These are phyloP conservation scores for Cyanidium caldarium DNA, from an alignment of 23 red algal species.

Conservation along the genomic window DNA sequence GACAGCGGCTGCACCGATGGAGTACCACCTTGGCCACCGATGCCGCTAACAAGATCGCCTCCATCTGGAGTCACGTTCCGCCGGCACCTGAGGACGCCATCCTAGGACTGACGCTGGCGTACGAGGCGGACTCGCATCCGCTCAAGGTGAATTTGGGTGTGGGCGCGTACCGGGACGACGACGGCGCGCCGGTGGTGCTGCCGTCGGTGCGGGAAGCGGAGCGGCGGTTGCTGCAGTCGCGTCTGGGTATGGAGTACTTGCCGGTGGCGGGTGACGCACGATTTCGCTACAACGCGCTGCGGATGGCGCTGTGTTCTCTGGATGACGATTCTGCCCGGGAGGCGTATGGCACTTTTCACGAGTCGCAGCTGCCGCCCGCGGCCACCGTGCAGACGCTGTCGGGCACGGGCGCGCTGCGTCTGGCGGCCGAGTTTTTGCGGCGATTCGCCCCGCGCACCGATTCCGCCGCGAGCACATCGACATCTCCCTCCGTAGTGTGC, in stretches of 20 bases:
- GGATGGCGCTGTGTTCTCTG: slow-evolving; percentile 24
- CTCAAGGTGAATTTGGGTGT: slow-evolving; percentile 89
- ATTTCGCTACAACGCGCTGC: slow-evolving; percentile 35
- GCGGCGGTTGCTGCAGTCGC: not conserved
- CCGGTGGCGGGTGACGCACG: slow-evolving; percentile 33
- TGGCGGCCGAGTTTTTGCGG: slow-evolving; percentile 44
- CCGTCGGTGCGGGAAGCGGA: slow-evolving; percentile 40
- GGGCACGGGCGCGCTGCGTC: slow-evolving; percentile 55
- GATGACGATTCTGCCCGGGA: too few relatives aligned
- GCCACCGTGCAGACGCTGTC: slow-evolving; percentile 58
- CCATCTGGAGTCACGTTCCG: slow-evolving; percentile 33
- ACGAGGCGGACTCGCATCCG: slow-evolving; percentile 30
- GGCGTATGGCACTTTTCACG: too few relatives aligned
- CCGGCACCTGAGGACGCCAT: slow-evolving; percentile 60
- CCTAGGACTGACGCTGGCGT: slow-evolving; percentile 60
- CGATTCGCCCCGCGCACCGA: slow-evolving; percentile 17
- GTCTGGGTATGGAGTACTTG: slow-evolving; percentile 48
- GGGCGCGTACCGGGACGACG: slow-evolving; percentile 89
- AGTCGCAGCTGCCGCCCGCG: too few relatives aligned
- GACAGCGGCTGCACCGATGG: too few relatives aligned
- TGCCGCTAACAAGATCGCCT: too few relatives aligned
- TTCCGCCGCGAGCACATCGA: not conserved
- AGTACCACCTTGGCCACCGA: too few relatives aligned
- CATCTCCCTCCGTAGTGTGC: slow-evolving; percentile 36
- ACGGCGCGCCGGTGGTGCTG: slow-evolving; percentile 47